Evolutionary conservation across 352 stramenopile genomes (phyloP), one percentile per base, ranked within the genome.

Genomic region (Aphanomyces invadans): DNA sequence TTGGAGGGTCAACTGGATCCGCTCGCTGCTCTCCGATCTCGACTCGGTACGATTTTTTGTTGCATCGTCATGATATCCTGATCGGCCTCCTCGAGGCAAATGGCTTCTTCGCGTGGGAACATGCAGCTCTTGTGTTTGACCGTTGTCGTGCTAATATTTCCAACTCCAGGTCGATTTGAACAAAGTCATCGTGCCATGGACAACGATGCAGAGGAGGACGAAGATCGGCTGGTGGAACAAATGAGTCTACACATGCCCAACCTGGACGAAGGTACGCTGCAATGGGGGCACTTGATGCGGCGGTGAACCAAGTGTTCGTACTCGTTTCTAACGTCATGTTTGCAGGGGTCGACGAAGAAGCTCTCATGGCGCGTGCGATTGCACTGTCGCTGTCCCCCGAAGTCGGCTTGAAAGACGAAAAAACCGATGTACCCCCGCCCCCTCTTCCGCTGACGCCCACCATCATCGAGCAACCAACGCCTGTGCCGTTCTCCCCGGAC

Each of bases 311-410:
- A 9, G 9, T 19, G 49, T 17, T 36, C 25, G 15, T 36, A 17
- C 49, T 56, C 9, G 49, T 15, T 17, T 36, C 19, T 17, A 17
- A 56, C 9, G 19, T 17, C 38, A 45, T 45, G 9, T 52, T 9
- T 52, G 83, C 90, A 78, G 83, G 80, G 4, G 81, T 91, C 26
- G 86, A 95, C 68, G 86, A 95, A 78, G 86, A 95, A 59, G 86
- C 81, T 12, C 67, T 95, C n/a, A 95, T 95, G 86, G 86, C 86
- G 17, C 77, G 85, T 54, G 86, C 86, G 32, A 95, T 95, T 44
- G 86, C 86, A 4, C 73, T 95, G n/a, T 95, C 86, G 5, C 70
- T 95, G 3, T 95, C 86, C 2, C 81, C 86, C 1, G 86, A 93
- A 70, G 76, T 90, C 46, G 88, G 78, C 46, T 68, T 89, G 39